These are phyloP conservation scores for Wallacemonas sp. DNA, from an alignment of 208 protist genomes.

Conservation along the genomic window DNA sequence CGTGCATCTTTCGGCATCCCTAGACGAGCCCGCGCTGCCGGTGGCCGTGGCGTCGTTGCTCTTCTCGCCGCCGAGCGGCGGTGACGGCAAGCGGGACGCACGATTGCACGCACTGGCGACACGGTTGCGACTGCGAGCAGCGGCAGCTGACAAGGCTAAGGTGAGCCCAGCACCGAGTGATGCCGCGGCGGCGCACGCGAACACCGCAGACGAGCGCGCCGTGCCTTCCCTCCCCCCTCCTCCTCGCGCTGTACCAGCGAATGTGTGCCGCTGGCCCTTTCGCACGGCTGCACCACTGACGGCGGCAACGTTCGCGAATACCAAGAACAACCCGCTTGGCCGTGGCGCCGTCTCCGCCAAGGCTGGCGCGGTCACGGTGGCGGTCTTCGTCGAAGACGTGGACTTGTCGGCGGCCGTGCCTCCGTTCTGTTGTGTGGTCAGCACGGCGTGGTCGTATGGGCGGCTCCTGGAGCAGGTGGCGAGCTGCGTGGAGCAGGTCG, in stretches of 20 bases:
- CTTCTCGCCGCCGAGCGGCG: neutral
- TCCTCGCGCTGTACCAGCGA: too few species aligned
- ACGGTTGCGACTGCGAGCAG: conserved; percentile 11
- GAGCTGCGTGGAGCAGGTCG: neutral
- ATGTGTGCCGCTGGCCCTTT: conserved; percentile 49
- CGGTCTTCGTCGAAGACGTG: conserved; percentile 38
- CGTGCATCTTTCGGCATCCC: neutral
- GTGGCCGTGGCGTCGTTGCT: neutral
- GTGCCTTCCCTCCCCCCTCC: neutral
- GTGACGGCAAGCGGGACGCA: neutral
- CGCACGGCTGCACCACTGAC: conserved; percentile 42
- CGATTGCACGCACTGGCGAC: conserved; percentile 12
- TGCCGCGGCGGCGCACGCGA: too few species aligned
- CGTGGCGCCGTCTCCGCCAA: neutral
- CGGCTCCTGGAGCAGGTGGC: conserved; percentile 33
- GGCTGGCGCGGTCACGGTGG: conserved; percentile 20
- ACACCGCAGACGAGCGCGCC: neutral
- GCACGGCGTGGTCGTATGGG: conserved; percentile 36
- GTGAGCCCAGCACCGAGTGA: too few species aligned
- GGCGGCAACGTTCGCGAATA: conserved; percentile 38
- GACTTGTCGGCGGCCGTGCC: conserved; percentile 11
- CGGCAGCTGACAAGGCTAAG: neutral
- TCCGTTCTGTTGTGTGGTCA: conserved; percentile 50
- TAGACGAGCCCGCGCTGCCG: neutral
- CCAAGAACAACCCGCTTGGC: conserved; percentile 39